phyloP scores from a whole-genome alignment of 208 protist species.

The Trypanosoma caninum region DNA sequence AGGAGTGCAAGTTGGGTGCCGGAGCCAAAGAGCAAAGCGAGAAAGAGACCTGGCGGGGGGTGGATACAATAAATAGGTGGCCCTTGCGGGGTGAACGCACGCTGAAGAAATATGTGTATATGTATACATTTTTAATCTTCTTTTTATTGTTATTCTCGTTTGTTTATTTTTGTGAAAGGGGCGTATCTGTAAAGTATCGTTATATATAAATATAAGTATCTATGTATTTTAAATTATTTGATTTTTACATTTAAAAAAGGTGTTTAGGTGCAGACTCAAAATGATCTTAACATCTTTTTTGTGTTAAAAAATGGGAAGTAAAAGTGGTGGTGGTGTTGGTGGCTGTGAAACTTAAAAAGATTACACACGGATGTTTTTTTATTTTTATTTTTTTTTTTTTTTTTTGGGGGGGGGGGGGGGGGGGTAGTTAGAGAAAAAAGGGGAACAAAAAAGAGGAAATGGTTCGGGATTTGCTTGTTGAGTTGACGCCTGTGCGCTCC shows the following conservation, averaged over 20 bases:
- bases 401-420: not conserved
- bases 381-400: constrained; percentile 5
- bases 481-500: constrained; percentile 29
- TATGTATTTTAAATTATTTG: too few species aligned
- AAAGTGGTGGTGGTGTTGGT: too few species aligned
- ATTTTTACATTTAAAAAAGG: too few species aligned
- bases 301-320: too few species aligned
- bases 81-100: not conserved
- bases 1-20: too few species aligned
- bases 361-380: not conserved
- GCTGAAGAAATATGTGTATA: not conserved
- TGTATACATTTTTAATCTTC: constrained; percentile 11
- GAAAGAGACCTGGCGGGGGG: not conserved
- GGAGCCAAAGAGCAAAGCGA: not conserved
- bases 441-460: not conserved
- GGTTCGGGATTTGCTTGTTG: constrained; percentile 23
- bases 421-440: constrained; percentile 2
- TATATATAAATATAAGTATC: too few species aligned
- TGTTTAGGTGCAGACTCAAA: too few species aligned
- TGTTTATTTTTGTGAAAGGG: too few species aligned
- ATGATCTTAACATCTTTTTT: too few species aligned
- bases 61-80: not conserved
- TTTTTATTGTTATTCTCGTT: not conserved
- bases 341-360: not conserved
- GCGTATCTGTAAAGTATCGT: too few species aligned